phyloP scores from a whole-genome alignment of 768 basidiomycete species.

The Macrolepiota fuliginosa region DNA sequence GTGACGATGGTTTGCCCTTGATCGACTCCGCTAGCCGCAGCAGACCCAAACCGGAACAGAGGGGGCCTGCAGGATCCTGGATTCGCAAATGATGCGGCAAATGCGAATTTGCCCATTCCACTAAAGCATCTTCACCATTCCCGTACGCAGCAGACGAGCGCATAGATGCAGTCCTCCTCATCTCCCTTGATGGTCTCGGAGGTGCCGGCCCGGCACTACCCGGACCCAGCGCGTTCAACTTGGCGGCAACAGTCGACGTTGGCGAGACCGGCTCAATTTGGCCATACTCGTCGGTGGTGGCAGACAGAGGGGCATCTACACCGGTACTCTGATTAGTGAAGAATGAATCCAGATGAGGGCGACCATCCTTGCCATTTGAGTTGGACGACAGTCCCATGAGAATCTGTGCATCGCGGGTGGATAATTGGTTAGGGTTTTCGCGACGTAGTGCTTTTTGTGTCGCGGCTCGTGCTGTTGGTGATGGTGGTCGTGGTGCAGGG shows the following conservation, averaged over 20 bases:
- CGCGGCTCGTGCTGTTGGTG: slow-evolving; percentile 82
- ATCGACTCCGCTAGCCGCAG: slow-evolving; percentile 85
- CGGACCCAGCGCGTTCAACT: background rate
- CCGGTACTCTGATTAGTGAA: slow-evolving; percentile 42
- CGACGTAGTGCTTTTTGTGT: slow-evolving; percentile 84
- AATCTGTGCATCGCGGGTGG: slow-evolving; percentile 74
- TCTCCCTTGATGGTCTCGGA: slow-evolving; percentile 68
- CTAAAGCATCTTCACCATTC: slow-evolving; percentile 45
- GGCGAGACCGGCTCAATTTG: slow-evolving; percentile 11
- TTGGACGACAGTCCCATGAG: slow-evolving; percentile 57
- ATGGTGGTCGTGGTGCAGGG: slow-evolving; percentile 92
- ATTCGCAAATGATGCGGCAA: slow-evolving; percentile 67
- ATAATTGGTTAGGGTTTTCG: slow-evolving; percentile 82
- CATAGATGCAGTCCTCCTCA: slow-evolving; percentile 39
- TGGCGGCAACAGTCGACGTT: slow-evolving; percentile 4
- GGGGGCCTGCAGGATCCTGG: slow-evolving; percentile 37
- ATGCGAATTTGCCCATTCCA: slow-evolving; percentile 89
- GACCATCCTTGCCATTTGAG: slow-evolving; percentile 39
- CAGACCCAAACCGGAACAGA: slow-evolving; percentile 72
- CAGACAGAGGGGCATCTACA: slow-evolving; percentile 8
- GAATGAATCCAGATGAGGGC: slow-evolving; percentile 52
- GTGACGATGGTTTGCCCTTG: slow-evolving; percentile 60
- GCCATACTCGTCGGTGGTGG: slow-evolving; percentile 11
- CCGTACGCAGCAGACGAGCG: slow-evolving; percentile 25
- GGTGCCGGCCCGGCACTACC: slow-evolving; percentile 33